phyloP scores from a whole-genome alignment of 2,329 filamentous ascomycete species.

The Onygena corvina region DNA sequence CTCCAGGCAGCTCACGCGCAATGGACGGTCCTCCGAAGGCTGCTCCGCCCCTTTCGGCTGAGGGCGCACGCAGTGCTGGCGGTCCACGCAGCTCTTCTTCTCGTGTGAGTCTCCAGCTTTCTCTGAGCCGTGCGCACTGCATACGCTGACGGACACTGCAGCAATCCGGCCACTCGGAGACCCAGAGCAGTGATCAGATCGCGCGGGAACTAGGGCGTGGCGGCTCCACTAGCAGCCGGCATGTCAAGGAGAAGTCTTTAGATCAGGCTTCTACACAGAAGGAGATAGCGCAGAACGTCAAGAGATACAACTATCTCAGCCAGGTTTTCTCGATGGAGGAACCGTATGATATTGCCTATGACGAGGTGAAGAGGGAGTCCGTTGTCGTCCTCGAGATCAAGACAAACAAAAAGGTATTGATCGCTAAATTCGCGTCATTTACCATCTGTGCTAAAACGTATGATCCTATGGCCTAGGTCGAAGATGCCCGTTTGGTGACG shows the following conservation, averaged over 20 bases:
- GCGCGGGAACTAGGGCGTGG: background rate
- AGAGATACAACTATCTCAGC: too few species aligned
- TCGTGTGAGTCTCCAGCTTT: background rate
- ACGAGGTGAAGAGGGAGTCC: conserved; percentile 43
- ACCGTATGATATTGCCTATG: conserved; percentile 29
- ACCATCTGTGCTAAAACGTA: too few species aligned
- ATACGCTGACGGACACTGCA: too few species aligned
- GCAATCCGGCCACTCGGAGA: too few species aligned
- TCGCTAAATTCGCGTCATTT: conserved; percentile 6
- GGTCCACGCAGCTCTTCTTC: background rate
- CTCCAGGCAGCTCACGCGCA: too few species aligned
- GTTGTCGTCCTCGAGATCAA: conserved; percentile 53
- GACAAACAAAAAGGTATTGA: conserved; percentile 49
- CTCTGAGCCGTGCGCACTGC: too few species aligned
- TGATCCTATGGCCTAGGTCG: too few species aligned
- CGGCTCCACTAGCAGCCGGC: background rate
- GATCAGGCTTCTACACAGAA: background rate
- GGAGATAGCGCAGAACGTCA: too few species aligned
- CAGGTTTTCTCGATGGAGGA: conserved; percentile 28
- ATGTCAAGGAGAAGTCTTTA: background rate
- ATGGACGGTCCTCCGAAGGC: too few species aligned
- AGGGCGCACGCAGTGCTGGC: too few species aligned
- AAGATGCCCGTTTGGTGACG: background rate
- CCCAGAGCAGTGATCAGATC: background rate
- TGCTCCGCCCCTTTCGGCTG: too few species aligned